Percentiles rank a stretch among this genome's conserved stretches.
phyloP scores from a whole-genome alignment of 139 green algal genomes.

The Chlorella sorokiniana region DNA sequence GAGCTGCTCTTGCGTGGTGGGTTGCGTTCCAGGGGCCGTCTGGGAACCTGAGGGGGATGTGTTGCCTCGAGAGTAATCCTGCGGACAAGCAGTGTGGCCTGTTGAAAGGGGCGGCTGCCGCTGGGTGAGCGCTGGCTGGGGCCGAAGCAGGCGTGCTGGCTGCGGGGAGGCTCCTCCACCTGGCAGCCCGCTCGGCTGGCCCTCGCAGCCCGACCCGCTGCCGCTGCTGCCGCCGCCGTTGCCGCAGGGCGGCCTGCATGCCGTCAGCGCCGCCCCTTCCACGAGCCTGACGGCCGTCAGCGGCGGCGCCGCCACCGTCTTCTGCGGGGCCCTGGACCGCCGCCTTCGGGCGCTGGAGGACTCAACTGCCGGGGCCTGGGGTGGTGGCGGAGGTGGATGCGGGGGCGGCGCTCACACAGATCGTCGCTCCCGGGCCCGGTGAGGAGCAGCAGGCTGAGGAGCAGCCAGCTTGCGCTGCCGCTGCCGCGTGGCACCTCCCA shows the following conservation, averaged over 20 bases:
- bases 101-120: background rate
- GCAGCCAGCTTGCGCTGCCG: no score
- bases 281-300: background rate
- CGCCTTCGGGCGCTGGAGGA: constrained; percentile 91
- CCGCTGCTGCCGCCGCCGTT: constrained; percentile 4
- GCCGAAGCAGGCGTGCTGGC: background rate
- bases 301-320: constrained; percentile 64
- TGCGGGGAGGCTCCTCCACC: no score
- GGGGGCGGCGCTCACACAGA: constrained; percentile 55
- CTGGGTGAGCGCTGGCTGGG: background rate
- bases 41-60: background rate
- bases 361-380: constrained; percentile 55
- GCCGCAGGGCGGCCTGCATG: constrained; percentile 46
- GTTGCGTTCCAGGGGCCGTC: constrained; percentile 6
- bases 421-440: constrained; percentile 21
- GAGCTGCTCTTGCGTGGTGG: constrained; percentile 51
- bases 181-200: no score
- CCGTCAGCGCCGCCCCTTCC: background rate
- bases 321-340: constrained; percentile 67
- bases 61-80: background rate
- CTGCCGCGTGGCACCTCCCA: no score
- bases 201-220: no score
- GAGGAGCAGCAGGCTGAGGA: background rate
- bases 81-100: background rate
- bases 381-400: constrained; percentile 80